Evolutionary conservation across 805 yeast species (phyloP), one percentile per base, ranked within the genome.

Genomic region (Candida vaughaniae): DNA sequence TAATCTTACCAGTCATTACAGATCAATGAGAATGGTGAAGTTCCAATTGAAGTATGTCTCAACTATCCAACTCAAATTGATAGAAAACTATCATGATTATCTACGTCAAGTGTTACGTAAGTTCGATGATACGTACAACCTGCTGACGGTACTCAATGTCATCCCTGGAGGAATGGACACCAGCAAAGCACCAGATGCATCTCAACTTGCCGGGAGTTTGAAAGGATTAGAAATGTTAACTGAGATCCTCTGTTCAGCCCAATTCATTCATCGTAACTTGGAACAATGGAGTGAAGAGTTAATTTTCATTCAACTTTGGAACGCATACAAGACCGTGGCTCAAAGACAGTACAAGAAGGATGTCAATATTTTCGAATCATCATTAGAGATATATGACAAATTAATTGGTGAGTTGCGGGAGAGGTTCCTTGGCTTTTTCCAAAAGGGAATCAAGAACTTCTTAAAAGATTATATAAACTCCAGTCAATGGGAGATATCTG

Each of bases 1-100:
- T 44, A 73, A 74, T 31, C 66, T 80, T 36, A 78, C 81, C 3
- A 64, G 64, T 11, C 79, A 76, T 43, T 79, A 78, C 57, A 63
- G 64, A 25, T 65, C 79, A 17, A 64, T 80, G 43, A 66, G 67
- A 17, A 56, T 71, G 16, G 70, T 73, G 12, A 71, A 72, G 30
- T 76, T 69, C 45, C 80, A 81, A 42, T 61, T 79, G 38, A 69
- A 73, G 45, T 80, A 78, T 43, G 62, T 82, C 6, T 62, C 77
- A 14, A 75, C 71, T 16, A 73, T 83, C 29, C 90, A 83, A 53
- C 52, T 82, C 29, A 64, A 67, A 16, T 51, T 84, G 18, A 49
- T 83, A 18, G 82, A 80, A 35, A 60, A 59, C 27, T 82, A 80
- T 50, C 66, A 64, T 42, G 64, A 60, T 5, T 60, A 62, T 10